Evolutionary conservation across 192 early-diverging fungal species (phyloP), one percentile per base, ranked within the genome.

Genomic region (Gigaspora rosea): DNA sequence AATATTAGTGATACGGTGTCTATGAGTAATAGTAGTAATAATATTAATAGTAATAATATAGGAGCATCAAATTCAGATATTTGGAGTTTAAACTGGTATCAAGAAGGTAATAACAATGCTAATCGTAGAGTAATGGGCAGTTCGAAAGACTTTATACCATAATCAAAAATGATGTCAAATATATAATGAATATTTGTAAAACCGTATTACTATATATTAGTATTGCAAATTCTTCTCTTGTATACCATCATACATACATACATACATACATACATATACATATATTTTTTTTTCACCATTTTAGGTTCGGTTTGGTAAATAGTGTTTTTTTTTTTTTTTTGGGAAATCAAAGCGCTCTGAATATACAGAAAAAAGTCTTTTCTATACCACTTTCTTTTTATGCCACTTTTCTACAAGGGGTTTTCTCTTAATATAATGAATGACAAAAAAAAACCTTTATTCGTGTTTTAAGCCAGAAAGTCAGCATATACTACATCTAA

Each of bases 91-190:
- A 73, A 73, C 22, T 73, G 71, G 71, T 73, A 73, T 59, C 54
- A 56, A 22, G 71, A 71, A 71, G 51, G 52, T 73, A 73, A 54
- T 47, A 57, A 49, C 22, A 20, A 36, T 73, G 36, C 50, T 58
- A 50, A 57, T 57, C 50, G 71, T 54, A 73, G 71, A 16, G 71
- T n/a, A 59, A 57, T 73, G 18, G 54, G 71, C n/a, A 41, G 41
- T 41, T 12, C 71, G 27, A 73, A 54, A 73, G 71, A 73, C 71
- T 73, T 58, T 73, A 73, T 73, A 73, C 54, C 54, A 73, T 57
- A 58, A 73, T 12, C 56, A 46, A 13, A 27, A 73, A 47, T 18
- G 36, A 66, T 41, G 18, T 8, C 36, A 35, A 11, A 46, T 35
- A 66, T 15, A 66, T 66, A 66, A 66, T 63, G 32, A 63, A 63